A percentile compares a stretch with the other conserved stretches of the same genome.
Evolutionary conservation across 768 basidiomycete genomes (phyloP).

Genomic region (Pisolithus orientalis): DNA sequence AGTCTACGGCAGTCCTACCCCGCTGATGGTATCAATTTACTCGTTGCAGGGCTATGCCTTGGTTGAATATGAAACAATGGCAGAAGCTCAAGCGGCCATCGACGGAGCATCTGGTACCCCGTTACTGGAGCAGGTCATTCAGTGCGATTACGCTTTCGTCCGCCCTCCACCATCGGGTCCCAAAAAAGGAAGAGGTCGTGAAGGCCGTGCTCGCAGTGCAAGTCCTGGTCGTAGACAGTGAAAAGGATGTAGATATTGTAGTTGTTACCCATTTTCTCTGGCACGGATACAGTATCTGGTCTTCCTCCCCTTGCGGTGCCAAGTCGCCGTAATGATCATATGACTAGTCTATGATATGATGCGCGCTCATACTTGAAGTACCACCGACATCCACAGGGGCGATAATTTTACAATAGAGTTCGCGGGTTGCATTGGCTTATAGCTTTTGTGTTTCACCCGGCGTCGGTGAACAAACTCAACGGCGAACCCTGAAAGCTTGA

Average conservation of each 20-base stretch:
- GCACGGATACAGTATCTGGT: too few relatives aligned
- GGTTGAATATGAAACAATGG: conserved; percentile 94
- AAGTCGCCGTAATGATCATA: too few relatives aligned
- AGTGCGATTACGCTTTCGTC: conserved; percentile 92
- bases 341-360: too few relatives aligned
- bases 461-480: too few relatives aligned
- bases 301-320: too few relatives aligned
- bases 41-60: conserved; percentile 86
- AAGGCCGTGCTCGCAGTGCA: conserved; percentile 64
- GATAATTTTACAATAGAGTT: too few relatives aligned
- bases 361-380: too few relatives aligned
- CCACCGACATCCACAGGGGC: too few relatives aligned
- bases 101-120: conserved; percentile 80
- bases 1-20: conserved; percentile 9
- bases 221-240: conserved; percentile 61
- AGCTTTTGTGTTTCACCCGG: too few relatives aligned
- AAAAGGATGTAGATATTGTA: conserved; percentile 2
- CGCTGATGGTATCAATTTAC: conserved; percentile 1
- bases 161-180: conserved; percentile 78
- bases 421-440: too few relatives aligned
- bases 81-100: conserved; percentile 91
- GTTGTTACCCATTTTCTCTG: background rate
- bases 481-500: too few relatives aligned
- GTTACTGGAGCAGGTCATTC: conserved; percentile 79
- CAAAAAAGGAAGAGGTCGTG: conserved; percentile 66